phyloP scores from a whole-genome alignment of 1,284 basidiomycete genomes.

The Bjerkandera adusta region DNA sequence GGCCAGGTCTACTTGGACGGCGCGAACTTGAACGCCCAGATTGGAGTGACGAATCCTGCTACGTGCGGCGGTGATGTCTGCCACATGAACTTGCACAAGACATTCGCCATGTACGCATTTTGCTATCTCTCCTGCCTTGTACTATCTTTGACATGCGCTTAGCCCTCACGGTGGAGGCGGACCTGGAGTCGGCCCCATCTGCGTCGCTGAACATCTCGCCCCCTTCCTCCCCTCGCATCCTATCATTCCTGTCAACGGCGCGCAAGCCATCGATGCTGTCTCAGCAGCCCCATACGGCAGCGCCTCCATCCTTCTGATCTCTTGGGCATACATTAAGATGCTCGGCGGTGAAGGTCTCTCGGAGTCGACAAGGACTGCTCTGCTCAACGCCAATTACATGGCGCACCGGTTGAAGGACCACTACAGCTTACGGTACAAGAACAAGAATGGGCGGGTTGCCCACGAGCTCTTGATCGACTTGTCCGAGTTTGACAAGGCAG shows the following conservation, averaged over 20 bases:
- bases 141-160: constrained; percentile 12
- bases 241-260: constrained; percentile 65
- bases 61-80: constrained; percentile 97
- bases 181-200: constrained; percentile 94
- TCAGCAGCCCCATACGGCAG: constrained; percentile 93
- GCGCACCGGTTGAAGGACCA: constrained; percentile 82
- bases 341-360: constrained; percentile 88
- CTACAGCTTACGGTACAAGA: constrained; percentile 90
- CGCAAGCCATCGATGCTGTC: constrained; percentile 82
- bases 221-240: constrained; percentile 97
- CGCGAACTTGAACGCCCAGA: constrained; percentile 95
- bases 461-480: constrained; percentile 96
- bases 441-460: constrained; percentile 87
- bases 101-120: constrained; percentile 76
- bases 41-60: constrained; percentile 95
- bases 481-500: constrained; percentile 88
- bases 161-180: constrained; percentile 97
- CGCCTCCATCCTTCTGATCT: constrained; percentile 94
- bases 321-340: constrained; percentile 99
- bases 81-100: constrained; percentile 98
- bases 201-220: constrained; percentile 89
- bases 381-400: constrained; percentile 98
- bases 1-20: constrained; percentile 98
- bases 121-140: neutral
- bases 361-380: constrained; percentile 82